Conservation (phyloP, 73 alveolate species). For the Symbiodinium natans region DNA sequence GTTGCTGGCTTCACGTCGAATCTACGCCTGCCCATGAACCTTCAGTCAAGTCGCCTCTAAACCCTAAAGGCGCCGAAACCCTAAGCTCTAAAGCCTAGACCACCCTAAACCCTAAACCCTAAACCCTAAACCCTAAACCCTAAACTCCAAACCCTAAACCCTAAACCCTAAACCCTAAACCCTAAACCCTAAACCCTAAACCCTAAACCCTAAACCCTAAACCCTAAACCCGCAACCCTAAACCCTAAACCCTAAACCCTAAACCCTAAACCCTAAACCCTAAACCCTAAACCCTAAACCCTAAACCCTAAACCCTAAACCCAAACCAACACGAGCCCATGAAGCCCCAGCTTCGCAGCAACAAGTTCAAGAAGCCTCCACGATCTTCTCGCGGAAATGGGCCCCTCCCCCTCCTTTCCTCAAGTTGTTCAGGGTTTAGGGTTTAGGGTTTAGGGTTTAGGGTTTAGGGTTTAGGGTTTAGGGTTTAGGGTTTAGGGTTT, state of each 20-base stretch:
- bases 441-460: not conserved
- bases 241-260: not conserved
- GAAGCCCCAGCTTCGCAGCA: not conserved
- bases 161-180: too few relatives aligned
- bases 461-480: too few relatives aligned
- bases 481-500: too few relatives aligned
- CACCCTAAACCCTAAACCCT: too few relatives aligned
- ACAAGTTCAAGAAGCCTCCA: slow-evolving; percentile 14
- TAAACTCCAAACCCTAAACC: too few relatives aligned
- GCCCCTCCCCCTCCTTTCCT: slow-evolving; percentile 94
- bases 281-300: not conserved
- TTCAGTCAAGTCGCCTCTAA: too few relatives aligned
- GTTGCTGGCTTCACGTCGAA: too few relatives aligned
- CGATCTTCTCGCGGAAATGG: slow-evolving; percentile 90
- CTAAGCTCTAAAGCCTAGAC: too few relatives aligned
- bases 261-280: not conserved
- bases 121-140: too few relatives aligned
- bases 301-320: not conserved
- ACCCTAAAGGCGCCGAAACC: too few relatives aligned
- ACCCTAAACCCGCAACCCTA: not conserved
- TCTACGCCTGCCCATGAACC: too few relatives aligned
- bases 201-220: not conserved
- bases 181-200: too few relatives aligned
- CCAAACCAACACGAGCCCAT: not conserved
- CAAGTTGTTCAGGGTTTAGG: not conserved